Conservation (phyloP, 148 eudicot genomes). For the Rhododendron molle region DNA sequence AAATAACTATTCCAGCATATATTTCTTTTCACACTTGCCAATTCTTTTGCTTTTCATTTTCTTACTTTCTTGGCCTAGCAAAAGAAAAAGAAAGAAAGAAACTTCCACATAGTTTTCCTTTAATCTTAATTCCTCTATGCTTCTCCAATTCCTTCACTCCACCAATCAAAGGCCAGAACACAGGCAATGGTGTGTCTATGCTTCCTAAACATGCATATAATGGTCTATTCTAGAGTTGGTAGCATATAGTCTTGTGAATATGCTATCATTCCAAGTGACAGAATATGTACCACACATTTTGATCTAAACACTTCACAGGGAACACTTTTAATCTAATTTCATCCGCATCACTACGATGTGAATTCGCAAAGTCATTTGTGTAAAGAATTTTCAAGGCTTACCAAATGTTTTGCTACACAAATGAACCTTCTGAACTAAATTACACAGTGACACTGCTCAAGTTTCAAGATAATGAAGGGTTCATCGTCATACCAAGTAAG, state of each 20-base stretch:
- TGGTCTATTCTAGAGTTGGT: background rate
- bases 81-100: background rate
- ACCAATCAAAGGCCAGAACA: background rate
- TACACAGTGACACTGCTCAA: background rate
- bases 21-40: background rate
- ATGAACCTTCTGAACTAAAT: background rate
- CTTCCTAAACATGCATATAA: background rate
- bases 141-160: background rate
- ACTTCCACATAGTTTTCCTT: background rate
- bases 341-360: background rate
- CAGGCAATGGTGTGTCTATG: background rate
- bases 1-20: background rate
- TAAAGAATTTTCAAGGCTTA: background rate
- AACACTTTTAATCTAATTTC: background rate
- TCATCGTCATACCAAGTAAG: slow-evolving; percentile 52
- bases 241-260: background rate
- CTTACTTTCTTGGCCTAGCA: background rate
- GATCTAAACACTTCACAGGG: background rate
- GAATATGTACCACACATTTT: background rate
- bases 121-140: background rate
- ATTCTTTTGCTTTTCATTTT: background rate
- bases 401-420: background rate
- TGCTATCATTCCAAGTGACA: background rate
- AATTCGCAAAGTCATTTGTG: background rate
- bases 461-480: background rate